A percentile compares a stretch with the other conserved stretches of the same genome.
phyloP scores from a whole-genome alignment of 495 filamentous ascomycete genomes.

The Margaritispora aquatica region DNA sequence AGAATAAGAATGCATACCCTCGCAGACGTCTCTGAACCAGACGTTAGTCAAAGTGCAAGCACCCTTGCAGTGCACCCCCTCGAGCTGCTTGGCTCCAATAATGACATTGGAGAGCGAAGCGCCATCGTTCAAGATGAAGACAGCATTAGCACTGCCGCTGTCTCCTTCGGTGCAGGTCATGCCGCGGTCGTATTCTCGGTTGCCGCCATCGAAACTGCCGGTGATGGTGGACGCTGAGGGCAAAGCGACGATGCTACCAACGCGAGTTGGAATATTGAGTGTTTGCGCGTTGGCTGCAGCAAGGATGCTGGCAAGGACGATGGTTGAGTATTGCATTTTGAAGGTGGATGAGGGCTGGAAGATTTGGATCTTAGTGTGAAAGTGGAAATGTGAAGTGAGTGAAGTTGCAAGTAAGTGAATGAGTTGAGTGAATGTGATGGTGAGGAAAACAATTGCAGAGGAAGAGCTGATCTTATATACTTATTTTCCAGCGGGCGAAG shows the following conservation, averaged over 20 bases:
- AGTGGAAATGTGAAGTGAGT: neutral
- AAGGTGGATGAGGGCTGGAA: neutral
- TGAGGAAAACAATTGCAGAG: neutral
- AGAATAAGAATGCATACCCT: neutral
- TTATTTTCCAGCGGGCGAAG: neutral
- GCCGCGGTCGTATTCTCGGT: neutral
- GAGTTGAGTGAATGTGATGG: neutral
- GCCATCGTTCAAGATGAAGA: neutral
- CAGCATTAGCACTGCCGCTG: neutral
- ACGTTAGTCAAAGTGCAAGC: neutral
- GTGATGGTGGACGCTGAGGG: neutral
- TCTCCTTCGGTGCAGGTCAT: neutral
- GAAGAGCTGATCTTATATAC: neutral
- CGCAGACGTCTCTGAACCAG: constrained; percentile 3
- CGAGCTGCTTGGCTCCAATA: neutral
- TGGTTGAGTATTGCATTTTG: neutral
- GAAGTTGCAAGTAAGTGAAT: neutral
- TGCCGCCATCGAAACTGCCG: neutral
- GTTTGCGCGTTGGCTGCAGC: neutral
- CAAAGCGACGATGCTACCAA: neutral
- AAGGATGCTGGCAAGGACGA: neutral
- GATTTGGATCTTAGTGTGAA: neutral
- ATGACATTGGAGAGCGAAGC: neutral
- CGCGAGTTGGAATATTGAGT: neutral
- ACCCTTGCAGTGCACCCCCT: neutral